A percentile compares a stretch with the other conserved stretches of the same genome.
These are phyloP conservation scores for Suhomyces pyralidae DNA, from an alignment of 805 yeast species.

Conservation along the genomic window DNA sequence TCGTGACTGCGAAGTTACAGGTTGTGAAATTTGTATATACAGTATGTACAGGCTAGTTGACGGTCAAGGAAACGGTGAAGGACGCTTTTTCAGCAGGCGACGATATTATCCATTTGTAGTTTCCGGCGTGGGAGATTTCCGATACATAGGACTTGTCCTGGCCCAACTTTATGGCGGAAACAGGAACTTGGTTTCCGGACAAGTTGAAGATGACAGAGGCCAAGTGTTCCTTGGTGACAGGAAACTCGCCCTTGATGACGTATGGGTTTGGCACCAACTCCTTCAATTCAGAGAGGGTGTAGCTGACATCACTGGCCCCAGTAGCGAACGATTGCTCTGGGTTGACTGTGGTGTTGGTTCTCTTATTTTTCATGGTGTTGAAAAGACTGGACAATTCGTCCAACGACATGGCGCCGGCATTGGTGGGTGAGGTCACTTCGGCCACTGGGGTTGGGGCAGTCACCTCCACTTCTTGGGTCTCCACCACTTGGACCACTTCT, in stretches of 20 bases:
- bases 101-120: conserved; percentile 25
- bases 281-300: conserved; percentile 30
- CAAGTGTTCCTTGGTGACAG: conserved; percentile 26
- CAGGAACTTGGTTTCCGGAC: conserved; percentile 33
- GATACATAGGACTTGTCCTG: conserved; percentile 9
- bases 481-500: background rate
- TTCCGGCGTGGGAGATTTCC: conserved; percentile 25
- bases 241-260: conserved; percentile 21
- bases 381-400: conserved; percentile 39
- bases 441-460: background rate
- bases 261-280: conserved; percentile 25
- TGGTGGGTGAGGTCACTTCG: conserved; percentile 4
- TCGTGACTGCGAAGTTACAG: too few relatives aligned
- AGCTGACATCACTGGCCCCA: conserved; percentile 15
- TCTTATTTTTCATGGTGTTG: conserved; percentile 20
- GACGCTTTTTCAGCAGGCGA: conserved; percentile 24
- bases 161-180: conserved; percentile 18
- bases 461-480: conserved; percentile 2
- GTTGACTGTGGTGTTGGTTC: conserved; percentile 2
- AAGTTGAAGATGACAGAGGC: conserved; percentile 22
- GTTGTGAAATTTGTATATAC: background rate
- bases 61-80: conserved; percentile 14
- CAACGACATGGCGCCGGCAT: conserved; percentile 31
- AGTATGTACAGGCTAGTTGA: conserved; percentile 11
- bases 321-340: conserved; percentile 12